These are phyloP conservation scores for Jatropha curcas DNA, from an alignment of 345 rosid genomes.

Conservation along the genomic window DNA sequence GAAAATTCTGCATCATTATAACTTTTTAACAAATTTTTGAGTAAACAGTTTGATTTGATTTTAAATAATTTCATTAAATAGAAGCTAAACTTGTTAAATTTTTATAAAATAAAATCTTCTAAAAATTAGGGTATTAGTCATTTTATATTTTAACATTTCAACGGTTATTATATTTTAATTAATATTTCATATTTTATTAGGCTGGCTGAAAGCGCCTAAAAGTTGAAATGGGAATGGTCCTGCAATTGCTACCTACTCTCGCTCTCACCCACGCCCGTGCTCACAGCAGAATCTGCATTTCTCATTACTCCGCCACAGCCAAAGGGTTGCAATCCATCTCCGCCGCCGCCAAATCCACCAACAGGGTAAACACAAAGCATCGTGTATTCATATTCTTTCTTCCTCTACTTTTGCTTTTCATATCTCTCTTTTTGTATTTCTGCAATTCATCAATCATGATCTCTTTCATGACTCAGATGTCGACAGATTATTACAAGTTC, in stretches of 20 bases:
- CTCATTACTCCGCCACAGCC: background rate
- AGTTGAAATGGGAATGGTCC: background rate
- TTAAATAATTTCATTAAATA: too few species aligned
- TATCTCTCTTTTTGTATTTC: background rate
- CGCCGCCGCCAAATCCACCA: constrained; percentile 3
- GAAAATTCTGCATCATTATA: too few species aligned
- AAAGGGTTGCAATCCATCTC: background rate
- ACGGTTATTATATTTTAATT: too few species aligned
- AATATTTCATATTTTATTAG: too few species aligned
- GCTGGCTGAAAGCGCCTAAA: too few species aligned
- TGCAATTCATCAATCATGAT: background rate
- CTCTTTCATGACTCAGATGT: constrained; percentile 29
- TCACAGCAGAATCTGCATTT: background rate
- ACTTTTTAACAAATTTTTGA: too few species aligned
- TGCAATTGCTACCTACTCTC: background rate
- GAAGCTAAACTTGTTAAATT: too few species aligned
- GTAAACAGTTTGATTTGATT: too few species aligned
- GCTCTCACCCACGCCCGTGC: background rate
- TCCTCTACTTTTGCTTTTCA: background rate
- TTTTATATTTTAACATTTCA: too few species aligned
- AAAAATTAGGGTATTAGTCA: too few species aligned
- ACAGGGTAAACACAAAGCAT: background rate
- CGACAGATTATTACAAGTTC: constrained; percentile 41
- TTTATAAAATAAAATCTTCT: too few species aligned
- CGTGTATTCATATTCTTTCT: background rate